Base-by-base conservation (phyloP, 2,329 filamentous ascomycete species). In the Cercospora berteroae region DNA sequence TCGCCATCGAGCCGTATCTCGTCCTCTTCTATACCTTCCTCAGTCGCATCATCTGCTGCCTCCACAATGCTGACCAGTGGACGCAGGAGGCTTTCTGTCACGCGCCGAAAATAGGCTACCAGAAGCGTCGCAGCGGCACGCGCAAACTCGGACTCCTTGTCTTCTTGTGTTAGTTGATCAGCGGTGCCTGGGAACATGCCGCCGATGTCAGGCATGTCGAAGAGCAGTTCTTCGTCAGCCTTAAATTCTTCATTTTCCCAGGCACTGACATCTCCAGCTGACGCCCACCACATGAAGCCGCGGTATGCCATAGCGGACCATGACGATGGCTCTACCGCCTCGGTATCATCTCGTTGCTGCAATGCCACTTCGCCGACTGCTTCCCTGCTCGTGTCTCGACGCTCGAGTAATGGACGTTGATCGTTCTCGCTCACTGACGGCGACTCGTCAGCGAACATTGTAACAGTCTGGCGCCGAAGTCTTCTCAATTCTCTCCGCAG, bases 251-350 rank as follows among this genome's bases (percentile, higher is more conserved):
- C 83, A 1, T 83, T 81, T 9, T 84, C 79, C 60, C 83, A 84
- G 12, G 83, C 82, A 29, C 85, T 83, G 68, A 90, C 87, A 79
- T 95, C 92, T 66, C 91, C 92, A 0, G 92, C 91, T 16, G 89
- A 92, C 2, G 92, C 91, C 92, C 92, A 95, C 92, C 92, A 95
- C 86, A 94, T 92, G 81, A 94, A 94, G 25, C 90, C 89, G 64
- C 87, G 88, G 79, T 94, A 95, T 5, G 92, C 92, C 27, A 94
- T 85, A 1, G 90, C 88, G 0, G 90, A 84, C 92, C 87, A 89
- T 0, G 85, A 85, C 42, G 83, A 77, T 3, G 86, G 83, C 71
- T 89, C 86, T 8, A 87, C 83, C 1, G 86, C 69, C 10, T 77
- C 72, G 16, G 65, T 60, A 44, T 75, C 75, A 64, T 70, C 72